A percentile compares a stretch with the other conserved stretches of the same genome.
Conservation (phyloP, 352 stramenopile genomes). For the Blastocystis sp. region DNA sequence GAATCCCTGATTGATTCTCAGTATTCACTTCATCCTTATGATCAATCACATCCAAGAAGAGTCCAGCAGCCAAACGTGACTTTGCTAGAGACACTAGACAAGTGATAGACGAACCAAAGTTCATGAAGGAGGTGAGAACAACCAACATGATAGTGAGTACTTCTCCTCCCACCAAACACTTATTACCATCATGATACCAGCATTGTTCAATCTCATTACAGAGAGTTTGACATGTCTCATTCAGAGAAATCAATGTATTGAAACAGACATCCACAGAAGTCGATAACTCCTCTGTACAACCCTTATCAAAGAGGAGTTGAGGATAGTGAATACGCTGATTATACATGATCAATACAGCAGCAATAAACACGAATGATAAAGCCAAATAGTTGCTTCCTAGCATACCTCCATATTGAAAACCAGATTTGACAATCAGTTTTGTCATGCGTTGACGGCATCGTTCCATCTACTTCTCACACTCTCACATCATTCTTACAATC, state of each 20-base stretch:
- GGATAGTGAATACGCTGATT: slow-evolving; percentile 26
- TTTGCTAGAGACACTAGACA: background rate
- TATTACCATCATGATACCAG: slow-evolving; percentile 18
- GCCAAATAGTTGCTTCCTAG: background rate
- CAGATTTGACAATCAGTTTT: too few species aligned
- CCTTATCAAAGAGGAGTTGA: background rate
- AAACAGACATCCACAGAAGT: slow-evolving; percentile 32
- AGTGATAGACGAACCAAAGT: slow-evolving; percentile 69
- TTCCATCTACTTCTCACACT: too few species aligned
- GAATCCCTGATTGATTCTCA: background rate
- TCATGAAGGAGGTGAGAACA: slow-evolving; percentile 72
- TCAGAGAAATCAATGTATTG: background rate
- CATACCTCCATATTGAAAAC: background rate
- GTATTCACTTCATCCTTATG: slow-evolving; percentile 31
- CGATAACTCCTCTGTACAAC: background rate
- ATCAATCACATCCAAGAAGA: slow-evolving; percentile 38
- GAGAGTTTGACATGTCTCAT: background rate
- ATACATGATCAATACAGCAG: slow-evolving; percentile 67
- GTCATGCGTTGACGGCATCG: too few species aligned
- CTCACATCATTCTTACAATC: too few species aligned
- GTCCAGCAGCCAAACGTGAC: background rate
- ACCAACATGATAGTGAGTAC: slow-evolving; percentile 74
- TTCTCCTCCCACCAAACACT: slow-evolving; percentile 71
- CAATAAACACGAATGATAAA: slow-evolving; percentile 66
- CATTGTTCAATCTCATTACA: slow-evolving; percentile 1